phyloP scores from a whole-genome alignment of 2,329 filamentous ascomycete genomes.

The Arthroderma sp. region DNA sequence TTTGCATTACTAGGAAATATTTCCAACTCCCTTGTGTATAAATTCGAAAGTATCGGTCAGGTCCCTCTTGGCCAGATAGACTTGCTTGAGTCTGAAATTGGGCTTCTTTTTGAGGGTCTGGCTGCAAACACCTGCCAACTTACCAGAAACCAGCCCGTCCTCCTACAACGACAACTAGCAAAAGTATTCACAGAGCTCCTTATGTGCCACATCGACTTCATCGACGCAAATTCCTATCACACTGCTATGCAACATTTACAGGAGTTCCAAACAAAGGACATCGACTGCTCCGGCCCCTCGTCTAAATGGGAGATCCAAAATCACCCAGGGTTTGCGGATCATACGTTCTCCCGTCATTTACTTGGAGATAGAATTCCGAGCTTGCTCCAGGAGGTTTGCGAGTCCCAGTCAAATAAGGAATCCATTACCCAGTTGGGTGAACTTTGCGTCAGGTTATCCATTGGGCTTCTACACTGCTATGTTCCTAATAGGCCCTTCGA shows the following conservation, averaged over 20 bases:
- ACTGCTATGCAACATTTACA: conserved; percentile 18
- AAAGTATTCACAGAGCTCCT: conserved; percentile 25
- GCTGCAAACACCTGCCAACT: conserved; percentile 41
- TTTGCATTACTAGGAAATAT: conserved; percentile 40
- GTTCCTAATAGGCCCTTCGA: conserved; percentile 81
- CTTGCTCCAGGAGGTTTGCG: not conserved
- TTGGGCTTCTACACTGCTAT: conserved; percentile 65
- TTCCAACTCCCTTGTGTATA: conserved; percentile 44
- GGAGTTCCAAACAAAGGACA: not conserved
- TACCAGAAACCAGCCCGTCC: conserved; percentile 38
- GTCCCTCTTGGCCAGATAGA: conserved; percentile 50
- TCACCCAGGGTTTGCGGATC: not conserved
- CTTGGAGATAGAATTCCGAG: not conserved
- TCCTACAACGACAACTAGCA: conserved; percentile 40
- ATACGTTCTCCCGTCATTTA: not conserved
- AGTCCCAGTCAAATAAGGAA: conserved; percentile 9
- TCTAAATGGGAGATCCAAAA: not conserved
- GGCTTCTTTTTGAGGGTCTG: conserved; percentile 47
- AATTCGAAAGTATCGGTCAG: conserved; percentile 40
- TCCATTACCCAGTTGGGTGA: conserved; percentile 37
- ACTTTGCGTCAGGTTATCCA: conserved; percentile 64
- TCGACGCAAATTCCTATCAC: conserved; percentile 22
- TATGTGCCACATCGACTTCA: conserved; percentile 25
- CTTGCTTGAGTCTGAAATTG: conserved; percentile 54
- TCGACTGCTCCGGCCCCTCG: not conserved